Evolutionary conservation across 495 filamentous ascomycete genomes (phyloP).

Genomic region (Usnea hakonensis): DNA sequence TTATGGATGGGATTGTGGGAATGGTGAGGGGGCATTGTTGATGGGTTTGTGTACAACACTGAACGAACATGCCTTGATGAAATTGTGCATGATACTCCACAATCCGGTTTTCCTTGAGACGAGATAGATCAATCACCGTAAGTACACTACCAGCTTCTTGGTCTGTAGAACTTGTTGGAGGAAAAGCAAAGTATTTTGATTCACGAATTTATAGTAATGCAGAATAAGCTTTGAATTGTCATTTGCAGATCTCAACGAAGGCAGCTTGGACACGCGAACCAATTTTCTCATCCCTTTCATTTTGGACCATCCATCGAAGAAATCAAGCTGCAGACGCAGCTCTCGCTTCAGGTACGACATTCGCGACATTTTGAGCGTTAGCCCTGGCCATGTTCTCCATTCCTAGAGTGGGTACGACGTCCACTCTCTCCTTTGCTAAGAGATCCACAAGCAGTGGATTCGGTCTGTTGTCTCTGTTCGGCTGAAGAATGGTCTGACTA

Average conservation of each 20-base stretch:
- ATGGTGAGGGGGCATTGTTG: too few species aligned
- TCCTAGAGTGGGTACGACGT: conserved; percentile 62
- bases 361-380: conserved; percentile 32
- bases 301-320: neutral
- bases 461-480: conserved; percentile 67
- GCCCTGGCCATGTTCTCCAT: conserved; percentile 33
- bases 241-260: neutral
- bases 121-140: too few species aligned
- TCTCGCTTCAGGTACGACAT: conserved; percentile 11
- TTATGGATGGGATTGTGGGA: too few species aligned
- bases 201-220: too few species aligned
- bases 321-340: conserved; percentile 12
- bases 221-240: too few species aligned
- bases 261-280: neutral
- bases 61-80: too few species aligned
- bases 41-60: too few species aligned
- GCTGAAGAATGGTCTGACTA: conserved; percentile 57
- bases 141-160: too few species aligned
- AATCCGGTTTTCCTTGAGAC: too few species aligned
- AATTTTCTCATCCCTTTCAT: neutral
- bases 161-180: too few species aligned
- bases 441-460: conserved; percentile 84
- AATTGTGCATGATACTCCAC: too few species aligned
- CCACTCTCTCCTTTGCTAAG: conserved; percentile 86
- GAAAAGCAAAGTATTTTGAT: too few species aligned